phyloP scores from a whole-genome alignment of 176 grass and related monocot genomes.

The Themeda triandra region DNA sequence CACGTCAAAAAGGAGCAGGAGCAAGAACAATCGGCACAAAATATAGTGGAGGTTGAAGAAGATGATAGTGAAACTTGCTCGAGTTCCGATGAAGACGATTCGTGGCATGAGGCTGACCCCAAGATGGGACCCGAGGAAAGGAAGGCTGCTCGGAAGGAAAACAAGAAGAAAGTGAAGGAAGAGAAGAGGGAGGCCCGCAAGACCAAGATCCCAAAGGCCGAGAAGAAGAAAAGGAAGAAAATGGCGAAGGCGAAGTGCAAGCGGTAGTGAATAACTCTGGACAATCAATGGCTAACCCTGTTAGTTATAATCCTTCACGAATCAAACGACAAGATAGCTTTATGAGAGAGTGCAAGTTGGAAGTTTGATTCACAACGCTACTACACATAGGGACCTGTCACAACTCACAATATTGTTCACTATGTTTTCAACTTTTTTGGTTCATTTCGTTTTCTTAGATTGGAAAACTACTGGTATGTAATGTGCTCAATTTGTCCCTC shows the following conservation, averaged over 20 bases:
- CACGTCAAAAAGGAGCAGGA: constrained; percentile 22
- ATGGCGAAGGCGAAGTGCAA: constrained; percentile 91
- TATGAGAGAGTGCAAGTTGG: neutral
- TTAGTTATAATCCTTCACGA: neutral
- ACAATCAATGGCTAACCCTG: neutral
- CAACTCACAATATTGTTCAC: neutral
- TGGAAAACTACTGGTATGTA: neutral
- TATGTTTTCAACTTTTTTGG: neutral
- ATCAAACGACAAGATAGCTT: neutral
- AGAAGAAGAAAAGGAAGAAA: constrained; percentile 94
- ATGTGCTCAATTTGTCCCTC: neutral
- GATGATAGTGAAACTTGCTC: constrained; percentile 44
- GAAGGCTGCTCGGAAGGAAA: constrained; percentile 69
- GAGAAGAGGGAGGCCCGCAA: constrained; percentile 80
- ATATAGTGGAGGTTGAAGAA: constrained; percentile 8
- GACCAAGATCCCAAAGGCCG: constrained; percentile 68
- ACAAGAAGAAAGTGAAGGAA: constrained; percentile 95
- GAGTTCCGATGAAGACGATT: constrained; percentile 46
- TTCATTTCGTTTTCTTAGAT: neutral
- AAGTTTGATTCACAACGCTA: neutral
- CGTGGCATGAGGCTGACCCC: constrained; percentile 35
- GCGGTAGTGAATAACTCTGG: constrained; percentile 34
- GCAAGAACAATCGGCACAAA: constrained; percentile 10
- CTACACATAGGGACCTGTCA: neutral
- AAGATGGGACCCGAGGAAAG: constrained; percentile 71